Evolutionary conservation across 192 early-diverging fungal genomes (phyloP).

Genomic region (Thamnidium elegans): DNA sequence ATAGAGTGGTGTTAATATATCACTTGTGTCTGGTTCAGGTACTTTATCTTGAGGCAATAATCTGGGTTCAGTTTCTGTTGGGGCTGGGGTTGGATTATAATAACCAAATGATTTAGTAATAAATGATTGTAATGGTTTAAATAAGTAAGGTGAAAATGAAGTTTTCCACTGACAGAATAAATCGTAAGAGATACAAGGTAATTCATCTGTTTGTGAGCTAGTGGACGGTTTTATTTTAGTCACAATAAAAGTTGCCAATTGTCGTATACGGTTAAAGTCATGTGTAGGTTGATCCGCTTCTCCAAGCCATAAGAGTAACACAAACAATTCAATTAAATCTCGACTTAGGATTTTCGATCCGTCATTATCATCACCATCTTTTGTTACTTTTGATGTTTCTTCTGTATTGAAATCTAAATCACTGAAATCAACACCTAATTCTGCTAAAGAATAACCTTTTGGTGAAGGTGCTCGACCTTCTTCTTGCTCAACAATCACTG

Average conservation of each 20-base stretch:
- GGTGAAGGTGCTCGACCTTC: background rate
- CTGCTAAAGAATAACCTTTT: slow-evolving; percentile 22
- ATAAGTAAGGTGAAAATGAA: slow-evolving; percentile 43
- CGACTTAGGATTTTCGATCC: slow-evolving; percentile 1
- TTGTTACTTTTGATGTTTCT: background rate
- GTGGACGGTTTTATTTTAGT: background rate
- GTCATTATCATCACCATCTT: background rate
- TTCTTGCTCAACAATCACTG: background rate
- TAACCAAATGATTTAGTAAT: slow-evolving; percentile 46
- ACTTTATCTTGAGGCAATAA: slow-evolving; percentile 14
- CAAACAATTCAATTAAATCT: slow-evolving; percentile 23
- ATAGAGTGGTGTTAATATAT: slow-evolving; percentile 39
- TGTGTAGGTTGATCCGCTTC: background rate
- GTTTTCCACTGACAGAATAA: slow-evolving; percentile 25
- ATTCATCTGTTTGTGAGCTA: background rate
- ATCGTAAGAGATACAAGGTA: slow-evolving; percentile 1
- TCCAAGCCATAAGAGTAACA: slow-evolving; percentile 26
- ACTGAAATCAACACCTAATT: slow-evolving; percentile 28
- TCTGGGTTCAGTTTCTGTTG: slow-evolving; percentile 4
- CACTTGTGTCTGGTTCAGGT: slow-evolving; percentile 18
- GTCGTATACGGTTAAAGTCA: slow-evolving; percentile 1
- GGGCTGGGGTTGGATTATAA: no score
- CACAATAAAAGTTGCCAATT: background rate
- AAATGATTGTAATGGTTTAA: slow-evolving; percentile 40
- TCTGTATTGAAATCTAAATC: slow-evolving; percentile 7